Conservation (phyloP, 2,329 filamentous ascomycete species). For the Alternaria gaisen region DNA sequence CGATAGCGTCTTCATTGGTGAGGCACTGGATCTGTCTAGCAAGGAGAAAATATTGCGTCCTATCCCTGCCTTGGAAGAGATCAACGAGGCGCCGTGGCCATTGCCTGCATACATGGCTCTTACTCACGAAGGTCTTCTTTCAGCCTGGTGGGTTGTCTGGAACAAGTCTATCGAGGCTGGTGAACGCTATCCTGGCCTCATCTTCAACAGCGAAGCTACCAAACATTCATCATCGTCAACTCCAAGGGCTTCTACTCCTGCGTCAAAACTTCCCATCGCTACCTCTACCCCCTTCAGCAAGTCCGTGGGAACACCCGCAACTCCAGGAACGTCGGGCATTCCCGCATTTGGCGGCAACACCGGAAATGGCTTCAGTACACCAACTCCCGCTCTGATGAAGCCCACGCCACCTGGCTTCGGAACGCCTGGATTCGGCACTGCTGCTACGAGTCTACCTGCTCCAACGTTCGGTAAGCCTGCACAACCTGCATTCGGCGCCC, state of each 20-base stretch:
- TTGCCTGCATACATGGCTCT: slow-evolving; percentile 84
- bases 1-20: slow-evolving; percentile 81
- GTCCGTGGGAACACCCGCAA: slow-evolving; percentile 24
- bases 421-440: slow-evolving; percentile 22
- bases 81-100: slow-evolving; percentile 80
- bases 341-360: slow-evolving; percentile 17
- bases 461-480: slow-evolving; percentile 26
- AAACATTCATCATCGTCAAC: slow-evolving; percentile 39
- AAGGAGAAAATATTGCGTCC: slow-evolving; percentile 81
- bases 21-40: slow-evolving; percentile 83
- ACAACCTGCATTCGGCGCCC: slow-evolving; percentile 32
- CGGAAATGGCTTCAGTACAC: slow-evolving; percentile 13
- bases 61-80: slow-evolving; percentile 77
- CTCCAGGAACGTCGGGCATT: slow-evolving; percentile 38
- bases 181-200: slow-evolving; percentile 76
- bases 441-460: slow-evolving; percentile 27
- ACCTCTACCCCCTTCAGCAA: slow-evolving; percentile 23
- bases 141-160: slow-evolving; percentile 92
- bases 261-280: slow-evolving; percentile 18
- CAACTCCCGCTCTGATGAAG: slow-evolving; percentile 19
- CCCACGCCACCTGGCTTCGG: slow-evolving; percentile 36
- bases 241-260: slow-evolving; percentile 15
- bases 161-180: slow-evolving; percentile 81
- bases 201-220: slow-evolving; percentile 50
- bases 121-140: slow-evolving; percentile 87